Evolutionary conservation across 192 early-diverging fungal species (phyloP), one percentile per base, ranked within the genome.

Genomic region (Coemansia sp.): DNA sequence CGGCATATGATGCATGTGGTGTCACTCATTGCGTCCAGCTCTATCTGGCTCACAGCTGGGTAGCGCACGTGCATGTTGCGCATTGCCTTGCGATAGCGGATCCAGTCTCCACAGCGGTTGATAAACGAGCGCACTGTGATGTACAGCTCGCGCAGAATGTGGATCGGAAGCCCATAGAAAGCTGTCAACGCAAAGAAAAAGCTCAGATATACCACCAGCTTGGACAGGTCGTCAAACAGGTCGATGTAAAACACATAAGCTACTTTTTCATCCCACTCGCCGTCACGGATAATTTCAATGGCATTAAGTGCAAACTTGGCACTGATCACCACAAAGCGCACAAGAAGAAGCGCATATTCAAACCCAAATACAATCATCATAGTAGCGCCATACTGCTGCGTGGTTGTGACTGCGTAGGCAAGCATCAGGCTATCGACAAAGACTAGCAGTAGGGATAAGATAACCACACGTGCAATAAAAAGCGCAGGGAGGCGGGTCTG

Each of bases 351-450:
- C 1, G 94, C 87, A 64, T 95, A 98, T 92, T 98, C 96, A 76
- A 99, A 99, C 17, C 93, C 96, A 89, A 99, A 99, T 66, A 97
- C 92, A 54, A 97, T 92, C 89, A 99, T 93, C 93, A 96, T 95
- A 5, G 85, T 91, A 4, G 94, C 86, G 11, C 92, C 93, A 54
- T 84, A 78, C n/a, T 74, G 65, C 19, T 76, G 63, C 19, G 92
- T 91, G 24, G 75, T 74, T 14, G 85, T 83, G 6, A 89, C 81
- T 6, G 93, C 85, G 70, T 91, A 94, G 10, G 64, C 54, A 7
- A 95, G 80, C 72, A 97, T 85, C n/a, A 85, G 64, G n/a, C 87
- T 57, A 69, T 99, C 96, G 19, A 92, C 63, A 1, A 80, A 59
- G 17, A 87, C 76, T 22, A 98, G 84, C 5, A 94, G 55, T 30